Evolutionary conservation across 129 eudicot genomes (phyloP).

Genomic region (Tagetes patula): DNA sequence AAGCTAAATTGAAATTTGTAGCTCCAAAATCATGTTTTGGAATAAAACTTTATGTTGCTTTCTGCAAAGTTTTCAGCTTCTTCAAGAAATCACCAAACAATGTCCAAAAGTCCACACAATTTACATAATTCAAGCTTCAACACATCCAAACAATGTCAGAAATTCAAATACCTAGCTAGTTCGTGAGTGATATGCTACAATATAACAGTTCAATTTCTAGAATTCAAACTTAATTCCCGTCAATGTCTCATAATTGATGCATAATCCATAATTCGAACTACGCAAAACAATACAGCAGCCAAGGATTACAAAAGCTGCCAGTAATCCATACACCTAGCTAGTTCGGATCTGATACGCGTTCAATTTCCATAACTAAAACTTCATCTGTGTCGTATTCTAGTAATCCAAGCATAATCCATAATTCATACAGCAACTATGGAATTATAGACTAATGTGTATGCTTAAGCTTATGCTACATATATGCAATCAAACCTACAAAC

Average conservation of each 20-base stretch:
- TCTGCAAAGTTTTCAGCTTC: not conserved
- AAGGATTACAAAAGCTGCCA: not conserved
- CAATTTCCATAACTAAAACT: too few species aligned
- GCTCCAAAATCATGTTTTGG: constrained; percentile 5
- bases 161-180: constrained; percentile 2
- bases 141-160: not conserved
- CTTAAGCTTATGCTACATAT: too few species aligned
- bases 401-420: too few species aligned
- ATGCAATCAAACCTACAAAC: too few species aligned
- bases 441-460: too few species aligned
- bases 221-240: not conserved
- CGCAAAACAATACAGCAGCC: constrained; percentile 13
- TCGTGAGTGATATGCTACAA: not conserved
- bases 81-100: not conserved
- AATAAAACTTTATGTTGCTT: not conserved
- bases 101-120: not conserved
- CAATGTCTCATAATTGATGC: not conserved
- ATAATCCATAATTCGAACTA: not conserved
- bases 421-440: too few species aligned
- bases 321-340: too few species aligned
- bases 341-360: too few species aligned
- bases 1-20: not conserved
- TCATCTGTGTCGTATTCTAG: too few species aligned
- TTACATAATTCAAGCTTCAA: constrained; percentile 14
- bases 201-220: not conserved